Base-by-base conservation (phyloP, 768 basidiomycete species). In the Tylopilus felleus region DNA sequence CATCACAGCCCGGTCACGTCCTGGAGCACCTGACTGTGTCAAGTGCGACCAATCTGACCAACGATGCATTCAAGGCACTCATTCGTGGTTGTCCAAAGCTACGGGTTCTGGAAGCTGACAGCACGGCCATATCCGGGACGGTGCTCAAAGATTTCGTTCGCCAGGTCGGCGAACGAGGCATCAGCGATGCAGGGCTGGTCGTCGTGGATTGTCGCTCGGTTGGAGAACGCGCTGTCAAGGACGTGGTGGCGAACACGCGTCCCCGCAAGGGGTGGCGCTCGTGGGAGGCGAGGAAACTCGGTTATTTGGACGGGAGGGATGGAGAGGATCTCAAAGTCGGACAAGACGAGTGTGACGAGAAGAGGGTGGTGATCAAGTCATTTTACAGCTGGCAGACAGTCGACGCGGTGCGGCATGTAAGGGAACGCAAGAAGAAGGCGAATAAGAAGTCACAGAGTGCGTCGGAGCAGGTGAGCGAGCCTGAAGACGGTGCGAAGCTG, bases 301-400 rank as follows among this genome's bases (percentile, higher is more conserved):
- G 71, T 39, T 93, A 81, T 71, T 75, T 91, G 40, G 91, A 93
- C 68, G 81, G 73, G 52, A 71, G 82, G 60, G 90, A 92, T 64
- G 73, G 75, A 7, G 85, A 88, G 57, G 80, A 81, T 35, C 70
- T 88, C 53, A 83, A 80, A 67, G 70, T 82, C 9, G 87, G 85
- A 42, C 85, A 90, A 71, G 87, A 91, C 68, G 92, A 94, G 68
- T 90, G 90, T 64, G 90, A 93, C 58, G 77, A 80, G 62, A 70
- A 63, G 63, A 75, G 85, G 23, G 84, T 93, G 23, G 85, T 90
- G 47, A 65, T 93, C 59, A 92, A 92, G 79, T 84, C 86, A 23
- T 94, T 92, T 68, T 86, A 88, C 69, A 83, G 86, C 46, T 91
- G 88, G 88, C 88, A 92, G 75, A 86, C 81, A 10, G 90, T 93